Evolutionary conservation across 2,329 filamentous ascomycete species (phyloP).

Genomic region (Pseudogymnoascus sp.): DNA sequence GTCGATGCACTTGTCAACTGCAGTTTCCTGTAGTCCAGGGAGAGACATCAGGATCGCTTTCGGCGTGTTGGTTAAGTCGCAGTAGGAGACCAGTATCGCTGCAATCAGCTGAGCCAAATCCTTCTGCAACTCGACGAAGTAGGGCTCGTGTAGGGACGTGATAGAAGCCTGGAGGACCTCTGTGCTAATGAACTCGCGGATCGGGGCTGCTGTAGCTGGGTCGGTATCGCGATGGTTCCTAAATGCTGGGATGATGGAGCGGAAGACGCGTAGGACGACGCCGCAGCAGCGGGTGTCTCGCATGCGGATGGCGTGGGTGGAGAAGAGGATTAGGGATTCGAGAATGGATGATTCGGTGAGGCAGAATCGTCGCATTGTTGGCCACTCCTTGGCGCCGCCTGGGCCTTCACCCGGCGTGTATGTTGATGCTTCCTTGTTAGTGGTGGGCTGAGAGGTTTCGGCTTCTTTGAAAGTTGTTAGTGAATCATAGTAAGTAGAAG

Average conservation of each 20-base stretch:
- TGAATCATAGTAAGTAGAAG: not conserved
- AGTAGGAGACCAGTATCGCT: conserved; percentile 73
- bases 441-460: conserved; percentile 2
- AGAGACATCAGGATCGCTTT: conserved; percentile 70
- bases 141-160: conserved; percentile 84
- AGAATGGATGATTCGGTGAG: conserved; percentile 71
- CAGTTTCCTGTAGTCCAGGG: conserved; percentile 64
- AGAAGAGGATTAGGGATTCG: conserved; percentile 85
- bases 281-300: conserved; percentile 83
- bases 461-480: conserved; percentile 8
- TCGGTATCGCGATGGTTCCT: conserved; percentile 19
- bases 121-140: conserved; percentile 94
- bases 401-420: conserved; percentile 19
- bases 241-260: conserved; percentile 78
- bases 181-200: conserved; percentile 83
- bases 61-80: conserved; percentile 61
- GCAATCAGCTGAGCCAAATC: conserved; percentile 86
- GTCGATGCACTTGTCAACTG: conserved; percentile 59
- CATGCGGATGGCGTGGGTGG: conserved; percentile 83
- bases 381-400: conserved; percentile 35
- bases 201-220: conserved; percentile 36
- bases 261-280: conserved; percentile 79
- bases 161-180: conserved; percentile 88
- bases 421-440: conserved; percentile 26
- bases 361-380: conserved; percentile 73